Evolutionary conservation across 2,329 filamentous ascomycete species (phyloP).

Genomic region (Sclerotinia borealis): DNA sequence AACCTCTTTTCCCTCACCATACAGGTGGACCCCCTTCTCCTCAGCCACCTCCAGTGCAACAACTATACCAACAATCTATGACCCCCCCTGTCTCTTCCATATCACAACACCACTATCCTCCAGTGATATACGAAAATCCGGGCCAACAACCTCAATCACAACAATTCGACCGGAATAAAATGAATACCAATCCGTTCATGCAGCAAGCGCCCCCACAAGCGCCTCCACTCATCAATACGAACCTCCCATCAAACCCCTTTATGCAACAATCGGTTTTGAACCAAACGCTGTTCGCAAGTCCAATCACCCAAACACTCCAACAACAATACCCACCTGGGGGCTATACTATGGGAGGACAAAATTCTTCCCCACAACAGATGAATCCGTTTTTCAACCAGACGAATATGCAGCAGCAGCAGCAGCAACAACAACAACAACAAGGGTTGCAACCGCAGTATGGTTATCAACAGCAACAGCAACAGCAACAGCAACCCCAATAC

Average conservation of each 20-base stretch:
- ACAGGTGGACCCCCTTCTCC: slow-evolving; percentile 53
- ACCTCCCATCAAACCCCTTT: slow-evolving; percentile 37
- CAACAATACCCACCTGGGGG: slow-evolving; percentile 28
- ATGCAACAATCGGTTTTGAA: slow-evolving; percentile 32
- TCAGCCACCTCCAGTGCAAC: slow-evolving; percentile 37
- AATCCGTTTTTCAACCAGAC: slow-evolving; percentile 20
- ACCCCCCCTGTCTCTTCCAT: slow-evolving; percentile 31
- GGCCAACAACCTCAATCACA: slow-evolving; percentile 24
- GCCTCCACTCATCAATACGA: slow-evolving; percentile 23
- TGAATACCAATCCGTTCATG: slow-evolving; percentile 30
- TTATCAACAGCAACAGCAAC: slow-evolving; percentile 10
- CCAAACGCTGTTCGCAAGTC: slow-evolving; percentile 25
- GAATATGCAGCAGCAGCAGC: slow-evolving; percentile 6
- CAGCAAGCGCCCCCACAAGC: slow-evolving; percentile 21
- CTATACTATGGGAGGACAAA: slow-evolving; percentile 16
- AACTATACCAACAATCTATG: slow-evolving; percentile 33
- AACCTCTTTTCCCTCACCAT: slow-evolving; percentile 67
- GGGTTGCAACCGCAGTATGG: neutral
- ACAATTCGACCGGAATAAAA: slow-evolving; percentile 10
- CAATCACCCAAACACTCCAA: slow-evolving; percentile 33
- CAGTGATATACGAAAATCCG: slow-evolving; percentile 28
- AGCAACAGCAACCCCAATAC: slow-evolving; percentile 20
- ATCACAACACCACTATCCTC: slow-evolving; percentile 29
- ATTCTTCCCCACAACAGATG: slow-evolving; percentile 17
- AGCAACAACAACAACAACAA: neutral